A percentile compares a stretch with the other conserved stretches of the same genome.
These are phyloP conservation scores for Amauroascus verrucosus DNA, from an alignment of 2,329 filamentous ascomycete genomes.

Conservation along the genomic window DNA sequence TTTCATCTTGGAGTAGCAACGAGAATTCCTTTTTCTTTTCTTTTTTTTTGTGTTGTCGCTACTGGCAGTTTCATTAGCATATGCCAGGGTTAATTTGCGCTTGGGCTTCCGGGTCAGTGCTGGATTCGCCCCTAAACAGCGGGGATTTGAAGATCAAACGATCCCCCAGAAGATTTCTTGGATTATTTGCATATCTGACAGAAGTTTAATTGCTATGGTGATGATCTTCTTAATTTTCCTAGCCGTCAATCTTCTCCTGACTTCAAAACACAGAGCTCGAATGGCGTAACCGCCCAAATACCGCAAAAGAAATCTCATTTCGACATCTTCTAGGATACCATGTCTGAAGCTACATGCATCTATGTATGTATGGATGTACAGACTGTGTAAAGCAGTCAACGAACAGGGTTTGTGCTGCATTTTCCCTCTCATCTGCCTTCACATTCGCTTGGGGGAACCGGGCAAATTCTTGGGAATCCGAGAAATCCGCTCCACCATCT, in stretches of 20 bases:
- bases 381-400: too few species aligned
- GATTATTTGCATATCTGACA: conserved; percentile 7
- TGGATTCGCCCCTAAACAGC: not conserved
- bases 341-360: not conserved
- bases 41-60: not conserved
- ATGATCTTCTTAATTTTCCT: not conserved
- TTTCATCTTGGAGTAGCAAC: not conserved
- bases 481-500: not conserved
- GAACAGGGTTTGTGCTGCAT: not conserved
- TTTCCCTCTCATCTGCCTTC: not conserved
- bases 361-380: not conserved
- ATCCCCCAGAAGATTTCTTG: not conserved
- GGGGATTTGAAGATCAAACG: conserved; percentile 1
- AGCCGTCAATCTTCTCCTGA: not conserved
- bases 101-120: not conserved
- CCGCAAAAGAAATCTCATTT: not conserved
- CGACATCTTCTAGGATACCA: not conserved
- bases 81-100: not conserved
- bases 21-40: too few species aligned
- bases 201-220: conserved; percentile 4
- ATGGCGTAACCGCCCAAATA: not conserved
- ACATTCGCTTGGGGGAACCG: not conserved
- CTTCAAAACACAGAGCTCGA: not conserved
- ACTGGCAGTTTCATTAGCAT: not conserved
- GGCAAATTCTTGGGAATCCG: not conserved